Percentiles rank a stretch among this genome's conserved stretches.
phyloP scores from a whole-genome alignment of 2,329 filamentous ascomycete species.

The Fusarium vanettenii region DNA sequence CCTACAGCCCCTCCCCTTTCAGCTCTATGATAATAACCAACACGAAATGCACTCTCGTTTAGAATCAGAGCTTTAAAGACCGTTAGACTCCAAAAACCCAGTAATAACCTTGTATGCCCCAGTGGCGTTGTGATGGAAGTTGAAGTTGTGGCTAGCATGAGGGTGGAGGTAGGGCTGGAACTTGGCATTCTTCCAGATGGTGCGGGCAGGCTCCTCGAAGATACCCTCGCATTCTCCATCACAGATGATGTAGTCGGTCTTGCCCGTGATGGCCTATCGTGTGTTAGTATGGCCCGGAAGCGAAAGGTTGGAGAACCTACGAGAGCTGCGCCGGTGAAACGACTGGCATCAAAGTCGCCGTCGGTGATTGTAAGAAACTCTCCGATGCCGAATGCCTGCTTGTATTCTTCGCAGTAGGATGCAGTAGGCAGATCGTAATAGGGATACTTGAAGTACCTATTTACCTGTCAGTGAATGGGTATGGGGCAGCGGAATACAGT shows the following conservation, averaged over 20 bases:
- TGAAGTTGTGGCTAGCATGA: conserved; percentile 33
- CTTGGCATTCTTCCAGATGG: conserved; percentile 32
- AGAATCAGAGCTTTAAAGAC: background rate
- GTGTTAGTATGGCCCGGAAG: background rate
- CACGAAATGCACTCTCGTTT: too few species aligned
- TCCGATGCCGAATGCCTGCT: conserved; percentile 27
- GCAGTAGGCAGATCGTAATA: conserved; percentile 23
- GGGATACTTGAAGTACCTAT: conserved; percentile 31
- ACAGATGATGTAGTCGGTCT: conserved; percentile 39
- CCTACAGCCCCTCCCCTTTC: background rate
- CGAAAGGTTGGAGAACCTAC: background rate
- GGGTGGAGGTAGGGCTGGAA: conserved; percentile 28
- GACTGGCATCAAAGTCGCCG: conserved; percentile 29
- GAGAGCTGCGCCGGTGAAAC: conserved; percentile 28
- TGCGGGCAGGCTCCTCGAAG: conserved; percentile 39
- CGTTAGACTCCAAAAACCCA: conserved; percentile 12
- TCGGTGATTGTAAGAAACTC: conserved; percentile 31
- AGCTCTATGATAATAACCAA: background rate
- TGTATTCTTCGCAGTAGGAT: conserved; percentile 27
- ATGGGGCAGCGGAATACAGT: accelerated
- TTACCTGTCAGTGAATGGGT: background rate
- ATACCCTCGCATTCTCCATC: conserved; percentile 42
- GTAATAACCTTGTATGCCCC: conserved; percentile 29
- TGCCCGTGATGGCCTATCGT: conserved; percentile 21
- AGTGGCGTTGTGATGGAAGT: conserved; percentile 29